Base-by-base conservation (phyloP, 768 basidiomycete genomes). In the Phanerochaete sordida region DNA sequence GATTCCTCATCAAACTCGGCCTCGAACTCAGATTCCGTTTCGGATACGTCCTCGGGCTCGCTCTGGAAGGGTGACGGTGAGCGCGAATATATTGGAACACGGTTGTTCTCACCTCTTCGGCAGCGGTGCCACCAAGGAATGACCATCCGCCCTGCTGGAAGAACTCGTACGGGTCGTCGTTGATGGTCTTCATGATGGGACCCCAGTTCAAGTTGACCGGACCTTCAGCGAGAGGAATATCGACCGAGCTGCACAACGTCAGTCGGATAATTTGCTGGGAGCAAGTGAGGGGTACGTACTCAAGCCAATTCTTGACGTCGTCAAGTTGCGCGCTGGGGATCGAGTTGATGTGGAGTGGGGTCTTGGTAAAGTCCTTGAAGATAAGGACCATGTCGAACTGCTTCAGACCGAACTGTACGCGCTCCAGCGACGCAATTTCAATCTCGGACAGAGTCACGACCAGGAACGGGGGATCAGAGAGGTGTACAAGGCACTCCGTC, bases 171-270 rank as follows among this genome's bases (percentile, higher is more conserved):
- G 97, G 95, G 63, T 89, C 93, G 64, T 98, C 96, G 63, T 97
- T 97, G 75, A 98, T 88, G 39, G 93, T 95, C 75, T 98, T 98
- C 94, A 99, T 98, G 72, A 99, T 97, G 2, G 91, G 91, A 5
- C 88, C 87, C 97, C 96, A 99, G 69, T 97, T 96, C 75, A 98
- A 78, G 74, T 98, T 98, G 77, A 99, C 93, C 7, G 93, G 93
- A 4, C 95, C 91, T 74, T 98, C 96, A 48, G 90, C 90, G 76
- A 97, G 83, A 8, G 97, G 89, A 59, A 99, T 95, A 70, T 99
- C 97, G 58, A 98, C 95, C 5, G 95, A 98, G 69, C 95, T 98
- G 63, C 13, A 58, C 37, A n/a, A 61, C 16, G 44, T 9, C 19
- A 4, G 19, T 43, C 8, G 56, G 58, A 66, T 49, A 64, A 46